Conservation (phyloP, 345 rosid genomes). For the Eutrema yunnanense region DNA sequence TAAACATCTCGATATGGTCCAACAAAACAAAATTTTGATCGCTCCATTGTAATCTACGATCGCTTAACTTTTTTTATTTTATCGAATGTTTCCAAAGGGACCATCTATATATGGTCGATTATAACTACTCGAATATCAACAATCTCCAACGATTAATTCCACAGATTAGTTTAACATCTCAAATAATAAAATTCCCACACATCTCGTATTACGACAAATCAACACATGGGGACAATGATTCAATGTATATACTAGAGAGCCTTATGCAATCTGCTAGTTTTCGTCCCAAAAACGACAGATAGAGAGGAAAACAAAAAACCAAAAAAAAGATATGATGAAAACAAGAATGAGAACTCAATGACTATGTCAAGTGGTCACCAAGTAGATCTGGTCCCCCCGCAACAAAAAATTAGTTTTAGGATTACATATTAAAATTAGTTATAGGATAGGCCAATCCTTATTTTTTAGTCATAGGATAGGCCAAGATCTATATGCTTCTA, state of each 20-base stretch:
- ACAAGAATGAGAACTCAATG: constrained; percentile 23
- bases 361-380: constrained; percentile 18
- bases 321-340: neutral
- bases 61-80: neutral
- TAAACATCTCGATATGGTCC: neutral
- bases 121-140: neutral
- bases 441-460: constrained; percentile 2
- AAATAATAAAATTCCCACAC: neutral
- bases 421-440: neutral
- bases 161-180: neutral
- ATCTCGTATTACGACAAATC: neutral
- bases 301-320: neutral
- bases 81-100: neutral
- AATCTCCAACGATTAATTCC: neutral
- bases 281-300: neutral
- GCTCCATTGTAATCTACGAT: neutral
- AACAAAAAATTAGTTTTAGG: neutral
- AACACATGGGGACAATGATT: neutral
- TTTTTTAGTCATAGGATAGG: constrained; percentile 7
- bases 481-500: neutral
- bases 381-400: constrained; percentile 23
- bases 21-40: neutral
- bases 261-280: neutral
- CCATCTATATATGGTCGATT: neutral
- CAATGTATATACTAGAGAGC: neutral